Evolutionary conservation across 1,284 basidiomycete species (phyloP).

Genomic region (Vanrija humicola): DNA sequence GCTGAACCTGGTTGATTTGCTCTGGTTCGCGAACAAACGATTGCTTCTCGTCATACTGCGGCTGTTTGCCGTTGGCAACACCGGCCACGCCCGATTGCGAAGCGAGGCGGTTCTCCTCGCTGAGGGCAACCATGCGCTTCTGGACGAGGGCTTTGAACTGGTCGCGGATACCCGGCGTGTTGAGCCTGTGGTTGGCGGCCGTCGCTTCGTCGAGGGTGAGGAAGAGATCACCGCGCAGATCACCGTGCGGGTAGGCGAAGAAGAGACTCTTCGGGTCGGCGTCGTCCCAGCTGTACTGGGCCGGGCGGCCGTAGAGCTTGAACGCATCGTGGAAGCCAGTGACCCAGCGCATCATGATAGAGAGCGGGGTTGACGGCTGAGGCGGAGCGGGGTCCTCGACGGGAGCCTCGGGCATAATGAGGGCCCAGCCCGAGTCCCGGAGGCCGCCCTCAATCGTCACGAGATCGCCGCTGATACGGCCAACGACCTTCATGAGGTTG

Average conservation of each 20-base stretch:
- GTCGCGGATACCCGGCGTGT: conserved; percentile 66
- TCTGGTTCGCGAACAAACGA: neutral
- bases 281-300: conserved; percentile 80
- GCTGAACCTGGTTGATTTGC: neutral
- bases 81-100: no score
- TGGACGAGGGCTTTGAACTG: conserved; percentile 62
- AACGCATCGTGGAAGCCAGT: conserved; percentile 84
- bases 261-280: conserved; percentile 57
- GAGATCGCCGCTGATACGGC: conserved; percentile 71
- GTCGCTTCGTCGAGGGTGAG: conserved; percentile 81
- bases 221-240: conserved; percentile 61
- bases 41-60: conserved; percentile 9
- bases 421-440: conserved; percentile 69
- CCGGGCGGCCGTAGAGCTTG: conserved; percentile 74
- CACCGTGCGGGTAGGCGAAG: conserved; percentile 46
- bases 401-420: conserved; percentile 78
- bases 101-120: conserved; percentile 3
- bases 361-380: conserved; percentile 40
- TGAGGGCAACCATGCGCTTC: conserved; percentile 56
- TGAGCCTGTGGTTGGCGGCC: conserved; percentile 62
- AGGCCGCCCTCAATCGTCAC: conserved; percentile 51
- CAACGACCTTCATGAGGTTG: conserved; percentile 84
- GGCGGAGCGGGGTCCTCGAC: conserved; percentile 41
- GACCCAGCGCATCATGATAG: conserved; percentile 93
- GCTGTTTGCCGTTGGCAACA: conserved; percentile 4